Base-by-base conservation (phyloP, 768 basidiomycete species). In the Lyophyllum shimeji region DNA sequence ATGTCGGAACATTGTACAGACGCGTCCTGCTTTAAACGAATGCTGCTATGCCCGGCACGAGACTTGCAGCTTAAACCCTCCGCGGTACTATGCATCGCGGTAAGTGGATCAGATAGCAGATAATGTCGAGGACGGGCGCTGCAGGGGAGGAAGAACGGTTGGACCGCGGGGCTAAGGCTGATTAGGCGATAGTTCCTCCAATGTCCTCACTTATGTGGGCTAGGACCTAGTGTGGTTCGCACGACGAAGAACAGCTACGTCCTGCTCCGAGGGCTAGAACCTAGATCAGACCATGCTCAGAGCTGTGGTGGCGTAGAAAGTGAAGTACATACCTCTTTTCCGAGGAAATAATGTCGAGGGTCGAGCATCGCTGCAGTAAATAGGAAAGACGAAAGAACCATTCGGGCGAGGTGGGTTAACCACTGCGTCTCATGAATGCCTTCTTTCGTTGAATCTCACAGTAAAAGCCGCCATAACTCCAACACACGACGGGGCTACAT, bases 91-190 rank as follows among this genome's bases (percentile, higher is more conserved):
- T 46, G 33, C 48, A 60, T 50, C 17, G 12, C 18, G 25, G n/a
- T 31, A 56, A 24, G 59, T 54, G 52, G 55, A 43, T 54, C 52
- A 48, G 47, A 56, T 46, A 29, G 25, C 47, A 52, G 40, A 46
- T 59, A 27, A 37, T n/a, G n/a, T 18, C n/a, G 39, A 40, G 25
- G 53, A 33, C 25, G 33, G 46, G n/a, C n/a, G n/a, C n/a, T n/a
- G n/a, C n/a, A n/a, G n/a, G 47, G 25, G 21, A 37, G 29, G 29
- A 55, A 25, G 47, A 49, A 40, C 39, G 46, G 50, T 7, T 15
- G n/a, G 23, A 27, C 55, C 59, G 54, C 59, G 59, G 59, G 43
- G 31, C 51, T 49, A 49, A 53, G 53, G 25, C 25, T 18, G 20
- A 54, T 7, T 7, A 46, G 17, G 15, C 13, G 25, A 37, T 3